These are phyloP conservation scores for Fonsecaea monophora DNA, from an alignment of 2,329 filamentous ascomycete genomes.

Conservation along the genomic window DNA sequence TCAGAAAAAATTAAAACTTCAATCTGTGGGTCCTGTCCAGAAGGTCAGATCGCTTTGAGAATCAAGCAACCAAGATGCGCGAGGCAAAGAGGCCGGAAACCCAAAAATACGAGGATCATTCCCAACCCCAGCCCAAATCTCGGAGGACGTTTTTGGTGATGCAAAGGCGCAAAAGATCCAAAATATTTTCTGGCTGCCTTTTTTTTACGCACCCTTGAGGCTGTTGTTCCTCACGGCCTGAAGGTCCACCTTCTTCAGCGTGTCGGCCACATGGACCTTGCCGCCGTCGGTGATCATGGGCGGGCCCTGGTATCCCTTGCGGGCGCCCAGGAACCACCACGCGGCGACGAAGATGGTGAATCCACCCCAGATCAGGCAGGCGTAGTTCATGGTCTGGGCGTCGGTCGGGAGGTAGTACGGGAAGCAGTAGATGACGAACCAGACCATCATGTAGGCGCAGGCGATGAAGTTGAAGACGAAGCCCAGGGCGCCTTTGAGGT, in stretches of 20 bases:
- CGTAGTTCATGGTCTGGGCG: constrained; percentile 61
- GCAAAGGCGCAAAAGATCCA: background rate
- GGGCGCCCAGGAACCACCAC: constrained; percentile 49
- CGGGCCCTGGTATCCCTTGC: constrained; percentile 33
- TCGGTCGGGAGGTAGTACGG: constrained; percentile 57
- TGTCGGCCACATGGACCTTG: constrained; percentile 19
- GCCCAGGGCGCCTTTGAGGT: constrained; percentile 58
- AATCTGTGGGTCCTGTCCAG: too few relatives aligned
- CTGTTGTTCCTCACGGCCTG: constrained; percentile 11
- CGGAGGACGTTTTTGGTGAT: too few relatives aligned
- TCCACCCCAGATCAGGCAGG: constrained; percentile 59
- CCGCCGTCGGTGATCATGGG: constrained; percentile 27
- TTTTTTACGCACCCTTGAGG: constrained; percentile 5
- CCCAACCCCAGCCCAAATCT: too few relatives aligned
- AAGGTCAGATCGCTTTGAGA: too few relatives aligned
- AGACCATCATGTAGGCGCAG: constrained; percentile 62
- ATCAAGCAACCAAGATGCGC: too few relatives aligned
- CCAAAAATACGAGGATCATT: too few relatives aligned
- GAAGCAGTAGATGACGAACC: constrained; percentile 66
- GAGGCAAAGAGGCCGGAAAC: too few relatives aligned
- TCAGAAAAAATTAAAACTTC: too few relatives aligned
- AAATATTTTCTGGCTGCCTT: background rate
- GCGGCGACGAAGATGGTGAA: constrained; percentile 57
- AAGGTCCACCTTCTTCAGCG: constrained; percentile 18
- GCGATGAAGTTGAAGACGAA: constrained; percentile 58